Conservation (phyloP, 2,329 filamentous ascomycete genomes). For the Cercospora sp. region DNA sequence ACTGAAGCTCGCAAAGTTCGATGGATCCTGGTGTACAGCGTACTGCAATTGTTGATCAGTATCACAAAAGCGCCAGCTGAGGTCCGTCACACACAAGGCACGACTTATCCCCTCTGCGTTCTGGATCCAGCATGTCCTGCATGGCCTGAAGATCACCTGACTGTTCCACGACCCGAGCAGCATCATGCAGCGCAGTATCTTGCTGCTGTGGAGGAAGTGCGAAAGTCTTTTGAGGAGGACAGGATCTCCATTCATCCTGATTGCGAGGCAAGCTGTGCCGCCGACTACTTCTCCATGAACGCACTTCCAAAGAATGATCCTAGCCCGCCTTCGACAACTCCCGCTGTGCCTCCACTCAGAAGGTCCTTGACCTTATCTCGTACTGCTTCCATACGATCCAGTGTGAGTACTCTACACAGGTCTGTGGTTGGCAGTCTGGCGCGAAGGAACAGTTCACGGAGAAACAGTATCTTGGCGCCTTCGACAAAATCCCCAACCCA, state of each 20-base stretch:
- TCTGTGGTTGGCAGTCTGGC: conserved; percentile 35
- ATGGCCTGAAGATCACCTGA: conserved; percentile 37
- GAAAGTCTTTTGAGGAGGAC: conserved; percentile 25
- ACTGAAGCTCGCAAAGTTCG: conserved; percentile 73
- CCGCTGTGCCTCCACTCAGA: conserved; percentile 23
- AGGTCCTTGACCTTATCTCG: conserved; percentile 32
- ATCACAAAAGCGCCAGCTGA: conserved; percentile 62
- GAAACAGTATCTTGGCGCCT: conserved; percentile 11
- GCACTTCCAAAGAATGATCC: conserved; percentile 26
- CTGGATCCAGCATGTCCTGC: conserved; percentile 44
- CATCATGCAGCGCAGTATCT: conserved; percentile 5
- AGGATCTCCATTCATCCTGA: conserved; percentile 46
- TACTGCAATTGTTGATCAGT: conserved; percentile 69
- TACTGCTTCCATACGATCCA: conserved; percentile 41
- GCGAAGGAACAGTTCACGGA: conserved; percentile 24
- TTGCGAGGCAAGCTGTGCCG: conserved; percentile 46
- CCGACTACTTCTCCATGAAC: conserved; percentile 37
- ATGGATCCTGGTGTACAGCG: conserved; percentile 74
- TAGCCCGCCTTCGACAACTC: conserved; percentile 23
- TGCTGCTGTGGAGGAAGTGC: conserved; percentile 18
- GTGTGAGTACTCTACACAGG: conserved; percentile 35
- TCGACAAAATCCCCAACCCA: conserved; percentile 35
- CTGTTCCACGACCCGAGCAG: conserved; percentile 3
- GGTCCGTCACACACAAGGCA: conserved; percentile 57
- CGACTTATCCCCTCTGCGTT: conserved; percentile 61